Evolutionary conservation across 192 early-diverging fungal genomes (phyloP).

Genomic region (Podila epigama): DNA sequence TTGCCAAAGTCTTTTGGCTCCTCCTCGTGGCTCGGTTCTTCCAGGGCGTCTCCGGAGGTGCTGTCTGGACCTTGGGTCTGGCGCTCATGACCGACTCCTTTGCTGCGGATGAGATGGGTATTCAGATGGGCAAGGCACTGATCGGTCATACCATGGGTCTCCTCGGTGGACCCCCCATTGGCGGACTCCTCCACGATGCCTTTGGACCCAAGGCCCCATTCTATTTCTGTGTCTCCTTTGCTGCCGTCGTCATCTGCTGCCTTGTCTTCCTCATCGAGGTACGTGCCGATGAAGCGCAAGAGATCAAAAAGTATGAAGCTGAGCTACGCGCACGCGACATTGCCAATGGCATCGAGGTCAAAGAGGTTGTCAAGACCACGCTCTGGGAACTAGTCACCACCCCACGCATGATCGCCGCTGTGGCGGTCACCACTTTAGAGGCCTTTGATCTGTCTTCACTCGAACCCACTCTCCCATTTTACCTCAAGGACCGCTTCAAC

Average conservation of each 20-base stretch:
- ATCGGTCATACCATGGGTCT: conserved; percentile 73
- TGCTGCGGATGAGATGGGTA: conserved; percentile 59
- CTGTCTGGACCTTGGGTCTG: conserved; percentile 74
- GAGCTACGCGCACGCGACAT: conserved; percentile 24
- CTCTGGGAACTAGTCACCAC: conserved; percentile 53
- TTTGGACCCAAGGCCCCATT: conserved; percentile 74
- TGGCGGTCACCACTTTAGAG: conserved; percentile 21
- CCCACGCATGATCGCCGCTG: conserved; percentile 48
- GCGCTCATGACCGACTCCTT: conserved; percentile 78
- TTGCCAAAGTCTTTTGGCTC: conserved; percentile 68
- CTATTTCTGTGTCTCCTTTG: conserved; percentile 70
- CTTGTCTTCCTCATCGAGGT: conserved; percentile 69
- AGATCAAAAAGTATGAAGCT: conserved; percentile 21
- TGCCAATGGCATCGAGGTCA: conserved; percentile 6
- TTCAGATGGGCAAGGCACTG: conserved; percentile 75
- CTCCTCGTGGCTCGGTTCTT: conserved; percentile 73
- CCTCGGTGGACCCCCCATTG: conserved; percentile 71
- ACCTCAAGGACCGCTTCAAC: conserved; percentile 53
- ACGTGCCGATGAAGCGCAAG: conserved; percentile 25
- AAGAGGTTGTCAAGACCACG: conserved; percentile 16
- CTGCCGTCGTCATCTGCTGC: conserved; percentile 58
- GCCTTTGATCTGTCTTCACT: conserved; percentile 43
- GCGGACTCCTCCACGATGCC: conserved; percentile 69
- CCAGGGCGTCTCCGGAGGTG: conserved; percentile 77
- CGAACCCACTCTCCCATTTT: conserved; percentile 64